A percentile compares a stretch with the other conserved stretches of the same genome.
Conservation (phyloP, 352 stramenopile species). For the Phytopythium helicoides region DNA sequence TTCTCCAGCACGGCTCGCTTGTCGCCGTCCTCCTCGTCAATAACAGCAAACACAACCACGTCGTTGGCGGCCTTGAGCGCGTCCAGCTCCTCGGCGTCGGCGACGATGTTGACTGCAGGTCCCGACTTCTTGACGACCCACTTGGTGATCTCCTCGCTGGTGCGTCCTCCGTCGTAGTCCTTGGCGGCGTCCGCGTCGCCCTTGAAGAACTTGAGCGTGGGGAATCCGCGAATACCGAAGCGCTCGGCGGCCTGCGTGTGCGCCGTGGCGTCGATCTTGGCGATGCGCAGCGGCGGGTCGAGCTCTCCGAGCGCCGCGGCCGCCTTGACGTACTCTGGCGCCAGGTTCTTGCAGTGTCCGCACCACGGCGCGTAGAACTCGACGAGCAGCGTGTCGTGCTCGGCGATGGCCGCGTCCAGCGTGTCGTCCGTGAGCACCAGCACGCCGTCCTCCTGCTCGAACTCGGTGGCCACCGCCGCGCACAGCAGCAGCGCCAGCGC, state of each 20-base stretch:
- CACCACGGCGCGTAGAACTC: slow-evolving; percentile 90
- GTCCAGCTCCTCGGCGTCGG: slow-evolving; percentile 63
- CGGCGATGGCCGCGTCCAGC: slow-evolving; percentile 86
- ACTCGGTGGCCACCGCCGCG: slow-evolving; percentile 47
- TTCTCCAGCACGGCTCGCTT: slow-evolving; percentile 68
- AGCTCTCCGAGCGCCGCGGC: slow-evolving; percentile 79
- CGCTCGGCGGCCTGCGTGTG: slow-evolving; percentile 77
- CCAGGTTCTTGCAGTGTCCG: slow-evolving; percentile 85
- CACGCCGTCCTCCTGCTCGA: slow-evolving; percentile 90
- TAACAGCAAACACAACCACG: slow-evolving; percentile 81
- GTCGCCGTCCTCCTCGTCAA: slow-evolving; percentile 79
- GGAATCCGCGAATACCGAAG: slow-evolving; percentile 87
- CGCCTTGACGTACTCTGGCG: slow-evolving; percentile 86
- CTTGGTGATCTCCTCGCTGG: slow-evolving; percentile 82
- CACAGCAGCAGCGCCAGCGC: slow-evolving; percentile 48
- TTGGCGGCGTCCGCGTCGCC: slow-evolving; percentile 74
- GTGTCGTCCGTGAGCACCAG: slow-evolving; percentile 90
- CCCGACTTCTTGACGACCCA: slow-evolving; percentile 93
- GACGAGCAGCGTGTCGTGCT: slow-evolving; percentile 87
- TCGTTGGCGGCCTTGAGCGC: slow-evolving; percentile 82
- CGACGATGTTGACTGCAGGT: slow-evolving; percentile 82
- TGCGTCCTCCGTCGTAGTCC: slow-evolving; percentile 88
- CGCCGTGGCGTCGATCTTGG: slow-evolving; percentile 88
- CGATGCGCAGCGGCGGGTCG: slow-evolving; percentile 73
- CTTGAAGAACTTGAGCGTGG: slow-evolving; percentile 94